Percentiles rank a stretch among this genome's conserved stretches.
Evolutionary conservation across 2,329 filamentous ascomycete genomes (phyloP).

Genomic region (Colletotrichum nymphaeae): DNA sequence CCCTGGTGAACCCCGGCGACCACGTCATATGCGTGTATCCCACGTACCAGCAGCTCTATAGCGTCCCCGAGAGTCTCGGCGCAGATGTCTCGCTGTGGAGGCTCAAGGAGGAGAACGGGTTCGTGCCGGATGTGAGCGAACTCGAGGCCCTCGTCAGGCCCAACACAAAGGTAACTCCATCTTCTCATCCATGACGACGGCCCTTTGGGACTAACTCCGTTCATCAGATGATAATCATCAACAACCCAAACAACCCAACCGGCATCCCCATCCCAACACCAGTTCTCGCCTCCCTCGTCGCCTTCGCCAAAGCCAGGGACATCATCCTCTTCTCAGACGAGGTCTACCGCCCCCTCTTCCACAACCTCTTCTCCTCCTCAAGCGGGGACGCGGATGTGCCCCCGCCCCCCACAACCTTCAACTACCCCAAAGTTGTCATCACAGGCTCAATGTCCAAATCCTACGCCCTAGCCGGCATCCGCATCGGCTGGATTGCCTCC

Average conservation of each 20-base stretch:
- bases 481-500: conserved; percentile 85
- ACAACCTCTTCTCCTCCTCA: conserved; percentile 64
- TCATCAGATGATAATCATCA: conserved; percentile 61
- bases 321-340: conserved; percentile 82
- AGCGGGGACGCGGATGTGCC: conserved; percentile 53
- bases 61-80: conserved; percentile 77
- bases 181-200: background rate
- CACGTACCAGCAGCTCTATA: conserved; percentile 84
- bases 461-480: conserved; percentile 84
- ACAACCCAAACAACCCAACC: conserved; percentile 88
- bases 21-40: conserved; percentile 87
- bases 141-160: conserved; percentile 71
- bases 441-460: conserved; percentile 89
- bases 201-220: conserved; percentile 9
- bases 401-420: conserved; percentile 77
- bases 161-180: conserved; percentile 73
- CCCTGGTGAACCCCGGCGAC: conserved; percentile 75
- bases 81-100: conserved; percentile 82
- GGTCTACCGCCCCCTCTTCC: conserved; percentile 87
- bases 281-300: conserved; percentile 70
- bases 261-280: conserved; percentile 75
- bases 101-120: conserved; percentile 70
- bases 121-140: conserved; percentile 72
- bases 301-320: conserved; percentile 69
- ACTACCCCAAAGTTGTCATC: conserved; percentile 76